These are phyloP conservation scores for Dichotomopilus funicola DNA, from an alignment of 2,329 filamentous ascomycete genomes.

Conservation along the genomic window DNA sequence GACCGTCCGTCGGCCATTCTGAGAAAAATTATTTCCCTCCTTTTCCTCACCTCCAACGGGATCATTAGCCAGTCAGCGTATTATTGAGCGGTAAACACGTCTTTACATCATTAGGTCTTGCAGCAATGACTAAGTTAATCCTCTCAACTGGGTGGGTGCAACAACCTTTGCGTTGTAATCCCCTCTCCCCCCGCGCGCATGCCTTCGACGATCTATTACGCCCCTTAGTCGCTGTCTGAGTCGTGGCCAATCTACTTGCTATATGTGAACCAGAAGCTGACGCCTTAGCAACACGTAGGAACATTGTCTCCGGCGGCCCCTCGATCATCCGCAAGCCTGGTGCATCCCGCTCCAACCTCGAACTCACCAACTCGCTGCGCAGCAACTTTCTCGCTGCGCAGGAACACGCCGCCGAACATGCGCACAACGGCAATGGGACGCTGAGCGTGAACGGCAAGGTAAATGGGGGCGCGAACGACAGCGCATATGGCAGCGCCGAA, in stretches of 20 bases:
- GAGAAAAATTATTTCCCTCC: background rate
- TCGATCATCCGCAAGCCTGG: slow-evolving; percentile 76
- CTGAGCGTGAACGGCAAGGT: slow-evolving; percentile 20
- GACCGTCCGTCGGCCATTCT: background rate
- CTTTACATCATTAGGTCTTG: background rate
- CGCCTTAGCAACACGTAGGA: slow-evolving; percentile 38
- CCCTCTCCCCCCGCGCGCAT: too few species aligned
- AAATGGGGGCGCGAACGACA: slow-evolving; percentile 31
- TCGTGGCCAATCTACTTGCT: too few species aligned
- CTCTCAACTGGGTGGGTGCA: slow-evolving; percentile 69
- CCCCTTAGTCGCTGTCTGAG: too few species aligned
- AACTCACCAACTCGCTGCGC: slow-evolving; percentile 82
- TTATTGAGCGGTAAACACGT: too few species aligned
- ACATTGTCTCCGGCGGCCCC: slow-evolving; percentile 78
- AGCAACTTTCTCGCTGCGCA: slow-evolving; percentile 74
- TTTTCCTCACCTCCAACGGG: background rate
- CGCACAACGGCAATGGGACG: slow-evolving; percentile 21
- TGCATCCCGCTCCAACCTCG: slow-evolving; percentile 80
- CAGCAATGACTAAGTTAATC: slow-evolving; percentile 66
- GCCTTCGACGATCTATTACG: too few species aligned
- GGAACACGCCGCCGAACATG: slow-evolving; percentile 40
- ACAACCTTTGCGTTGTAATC: background rate
- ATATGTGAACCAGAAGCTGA: too few species aligned
- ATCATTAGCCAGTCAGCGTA: background rate
- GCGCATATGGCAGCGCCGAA: slow-evolving; percentile 24